Conservation (phyloP, 768 basidiomycete genomes). For the Clavulina sp. region DNA sequence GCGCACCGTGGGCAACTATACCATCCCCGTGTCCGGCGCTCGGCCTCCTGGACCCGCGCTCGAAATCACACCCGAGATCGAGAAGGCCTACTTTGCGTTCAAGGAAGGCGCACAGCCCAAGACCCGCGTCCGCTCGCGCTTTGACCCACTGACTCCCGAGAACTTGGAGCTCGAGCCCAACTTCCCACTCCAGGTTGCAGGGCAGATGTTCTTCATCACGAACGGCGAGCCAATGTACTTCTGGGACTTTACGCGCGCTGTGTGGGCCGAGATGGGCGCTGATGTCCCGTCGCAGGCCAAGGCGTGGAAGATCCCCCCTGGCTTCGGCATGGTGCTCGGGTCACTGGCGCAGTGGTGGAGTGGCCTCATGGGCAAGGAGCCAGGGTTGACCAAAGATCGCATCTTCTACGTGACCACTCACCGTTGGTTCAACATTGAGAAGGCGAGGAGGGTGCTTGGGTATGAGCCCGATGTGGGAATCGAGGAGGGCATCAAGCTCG, state of each 20-base stretch:
- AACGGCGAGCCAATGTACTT: constrained; percentile 93
- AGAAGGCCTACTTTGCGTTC: constrained; percentile 40
- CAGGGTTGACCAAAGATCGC: constrained; percentile 63
- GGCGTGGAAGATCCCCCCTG: constrained; percentile 30
- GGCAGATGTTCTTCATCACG: constrained; percentile 90
- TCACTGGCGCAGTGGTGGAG: constrained; percentile 54
- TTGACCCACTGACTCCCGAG: constrained; percentile 56
- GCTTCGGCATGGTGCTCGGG: constrained; percentile 55
- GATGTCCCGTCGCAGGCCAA: constrained; percentile 26
- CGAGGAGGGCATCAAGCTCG: constrained; percentile 69
- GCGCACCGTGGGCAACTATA: constrained; percentile 42
- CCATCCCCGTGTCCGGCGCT: constrained; percentile 61
- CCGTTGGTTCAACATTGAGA: constrained; percentile 89
- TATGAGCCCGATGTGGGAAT: constrained; percentile 85
- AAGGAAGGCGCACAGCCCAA: constrained; percentile 26
- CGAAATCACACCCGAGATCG: constrained; percentile 38
- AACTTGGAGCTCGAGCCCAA: constrained; percentile 30
- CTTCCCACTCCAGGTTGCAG: constrained; percentile 59
- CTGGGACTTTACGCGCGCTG: constrained; percentile 75
- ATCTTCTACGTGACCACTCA: constrained; percentile 57
- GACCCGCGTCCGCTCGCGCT: constrained; percentile 44
- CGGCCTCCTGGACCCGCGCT: constrained; percentile 74
- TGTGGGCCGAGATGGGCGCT: constrained; percentile 51
- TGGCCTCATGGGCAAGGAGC: constrained; percentile 57
- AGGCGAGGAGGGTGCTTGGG: constrained; percentile 73